phyloP scores from a whole-genome alignment of 2,329 filamentous ascomycete species.

The Venturia asperata region DNA sequence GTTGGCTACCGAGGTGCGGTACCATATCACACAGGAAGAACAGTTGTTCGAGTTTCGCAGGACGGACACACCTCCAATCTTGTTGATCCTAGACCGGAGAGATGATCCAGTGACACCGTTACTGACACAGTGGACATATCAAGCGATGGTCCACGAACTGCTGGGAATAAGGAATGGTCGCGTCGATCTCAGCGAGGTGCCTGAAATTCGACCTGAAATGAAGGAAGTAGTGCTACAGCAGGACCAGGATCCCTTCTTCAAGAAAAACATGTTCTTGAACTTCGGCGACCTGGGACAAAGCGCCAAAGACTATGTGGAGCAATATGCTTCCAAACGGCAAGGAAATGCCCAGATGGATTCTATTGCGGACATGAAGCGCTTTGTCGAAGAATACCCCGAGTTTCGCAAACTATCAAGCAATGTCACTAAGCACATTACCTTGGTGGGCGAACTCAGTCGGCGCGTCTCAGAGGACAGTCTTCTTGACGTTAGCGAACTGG shows the following conservation, averaged over 20 bases:
- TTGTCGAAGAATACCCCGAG: constrained; percentile 97
- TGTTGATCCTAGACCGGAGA: constrained; percentile 82
- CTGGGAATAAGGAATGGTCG: constrained; percentile 92
- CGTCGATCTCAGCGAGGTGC: constrained; percentile 77
- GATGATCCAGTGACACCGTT: constrained; percentile 93
- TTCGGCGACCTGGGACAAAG: constrained; percentile 93
- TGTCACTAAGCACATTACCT: constrained; percentile 94
- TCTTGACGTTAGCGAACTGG: constrained; percentile 93
- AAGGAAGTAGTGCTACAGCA: constrained; percentile 92
- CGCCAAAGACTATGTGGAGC: constrained; percentile 97
- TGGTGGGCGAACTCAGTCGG: constrained; percentile 88
- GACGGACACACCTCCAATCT: constrained; percentile 86
- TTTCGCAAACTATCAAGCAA: constrained; percentile 96
- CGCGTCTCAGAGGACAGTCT: constrained; percentile 78
- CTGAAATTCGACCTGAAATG: constrained; percentile 76
- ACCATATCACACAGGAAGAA: constrained; percentile 90
- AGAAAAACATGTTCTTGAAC: constrained; percentile 98
- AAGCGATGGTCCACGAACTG: constrained; percentile 98
- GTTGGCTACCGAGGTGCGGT: constrained; percentile 83
- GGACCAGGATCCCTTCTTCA: constrained; percentile 98
- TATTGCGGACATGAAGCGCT: constrained; percentile 97
- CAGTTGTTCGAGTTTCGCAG: constrained; percentile 94
- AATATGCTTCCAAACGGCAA: constrained; percentile 97
- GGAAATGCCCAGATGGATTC: constrained; percentile 94
- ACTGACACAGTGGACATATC: constrained; percentile 97